phyloP scores from a whole-genome alignment of 2,329 filamentous ascomycete genomes.

The Talaromyces islandicus region DNA sequence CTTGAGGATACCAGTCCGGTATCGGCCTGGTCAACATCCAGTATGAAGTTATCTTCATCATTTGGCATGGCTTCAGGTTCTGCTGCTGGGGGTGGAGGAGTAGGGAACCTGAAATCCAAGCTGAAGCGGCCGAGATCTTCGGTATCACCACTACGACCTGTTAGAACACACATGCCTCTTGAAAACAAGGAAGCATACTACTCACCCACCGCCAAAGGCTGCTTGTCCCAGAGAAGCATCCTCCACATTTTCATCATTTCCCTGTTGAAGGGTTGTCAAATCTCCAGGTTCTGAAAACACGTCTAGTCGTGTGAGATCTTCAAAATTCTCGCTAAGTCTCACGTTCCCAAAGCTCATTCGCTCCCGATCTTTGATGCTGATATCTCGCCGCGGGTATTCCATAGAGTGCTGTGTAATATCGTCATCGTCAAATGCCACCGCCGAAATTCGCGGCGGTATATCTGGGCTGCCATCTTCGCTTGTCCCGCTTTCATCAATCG shows the following conservation, averaged over 20 bases:
- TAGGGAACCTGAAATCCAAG: conserved; percentile 36
- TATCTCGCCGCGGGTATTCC: conserved; percentile 39
- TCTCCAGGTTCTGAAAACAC: conserved; percentile 36
- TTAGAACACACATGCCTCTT: conserved; percentile 14
- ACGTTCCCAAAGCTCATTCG: conserved; percentile 37
- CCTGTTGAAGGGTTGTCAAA: conserved; percentile 29
- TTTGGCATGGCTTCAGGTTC: conserved; percentile 24
- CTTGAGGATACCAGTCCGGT: conserved; percentile 21
- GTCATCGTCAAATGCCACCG: conserved; percentile 41
- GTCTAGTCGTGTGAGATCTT: conserved; percentile 41
- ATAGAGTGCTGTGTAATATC: conserved; percentile 32
- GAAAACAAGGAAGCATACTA: conserved; percentile 1
- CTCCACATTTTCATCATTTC: conserved; percentile 29
- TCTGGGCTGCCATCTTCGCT: conserved; percentile 38
- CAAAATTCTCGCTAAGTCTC: conserved; percentile 47
- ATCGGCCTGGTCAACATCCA: conserved; percentile 21
- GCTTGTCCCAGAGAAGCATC: conserved; percentile 32
- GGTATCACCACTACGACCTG: conserved; percentile 34
- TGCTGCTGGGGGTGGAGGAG: conserved; percentile 25
- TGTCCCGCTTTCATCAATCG: conserved; percentile 39
- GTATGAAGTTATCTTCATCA: conserved; percentile 30
- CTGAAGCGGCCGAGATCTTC: conserved; percentile 38
- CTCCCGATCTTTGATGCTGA: conserved; percentile 30
- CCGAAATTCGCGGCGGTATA: conserved; percentile 29
- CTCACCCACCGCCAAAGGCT: conserved; percentile 35